Conservation (phyloP, 345 rosid species). For the Viola odorata region DNA sequence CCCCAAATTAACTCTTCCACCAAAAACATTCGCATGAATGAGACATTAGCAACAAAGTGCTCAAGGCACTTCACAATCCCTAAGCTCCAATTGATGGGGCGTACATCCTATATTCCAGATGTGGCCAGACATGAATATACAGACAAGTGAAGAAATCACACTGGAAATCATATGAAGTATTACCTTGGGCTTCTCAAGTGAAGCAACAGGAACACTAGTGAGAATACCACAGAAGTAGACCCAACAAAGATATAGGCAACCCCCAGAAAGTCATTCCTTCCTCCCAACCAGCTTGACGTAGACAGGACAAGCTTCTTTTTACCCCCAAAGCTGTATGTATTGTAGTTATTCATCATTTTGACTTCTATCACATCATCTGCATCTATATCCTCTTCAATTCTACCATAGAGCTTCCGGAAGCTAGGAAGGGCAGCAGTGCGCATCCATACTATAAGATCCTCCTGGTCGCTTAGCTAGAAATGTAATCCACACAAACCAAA, state of each 20-base stretch:
- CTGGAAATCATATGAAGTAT: too few species aligned
- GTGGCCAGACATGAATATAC: too few species aligned
- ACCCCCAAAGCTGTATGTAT: conserved; percentile 50
- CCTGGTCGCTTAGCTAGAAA: conserved; percentile 50
- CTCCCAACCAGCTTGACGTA: conserved; percentile 53
- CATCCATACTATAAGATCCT: conserved; percentile 61
- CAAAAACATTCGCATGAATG: background rate
- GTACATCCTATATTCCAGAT: too few species aligned
- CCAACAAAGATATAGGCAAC: conserved; percentile 43
- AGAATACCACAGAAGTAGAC: too few species aligned
- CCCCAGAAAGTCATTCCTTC: conserved; percentile 53
- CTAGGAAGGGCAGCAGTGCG: conserved; percentile 56
- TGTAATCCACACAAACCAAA: background rate
- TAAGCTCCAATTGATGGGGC: background rate
- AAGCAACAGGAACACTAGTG: too few species aligned
- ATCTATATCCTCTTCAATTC: conserved; percentile 38
- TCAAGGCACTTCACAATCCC: background rate
- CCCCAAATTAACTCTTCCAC: background rate
- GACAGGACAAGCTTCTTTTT: conserved; percentile 53
- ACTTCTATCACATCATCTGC: conserved; percentile 33
- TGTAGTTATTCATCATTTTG: conserved; percentile 43
- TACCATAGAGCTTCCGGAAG: conserved; percentile 54
- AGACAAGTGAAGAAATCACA: too few species aligned
- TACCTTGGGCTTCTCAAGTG: too few species aligned
- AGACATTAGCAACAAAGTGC: too few species aligned